Evolutionary conservation across 2,329 filamentous ascomycete genomes (phyloP), one percentile per base, ranked within the genome.

Genomic region (Cadophora sp.): DNA sequence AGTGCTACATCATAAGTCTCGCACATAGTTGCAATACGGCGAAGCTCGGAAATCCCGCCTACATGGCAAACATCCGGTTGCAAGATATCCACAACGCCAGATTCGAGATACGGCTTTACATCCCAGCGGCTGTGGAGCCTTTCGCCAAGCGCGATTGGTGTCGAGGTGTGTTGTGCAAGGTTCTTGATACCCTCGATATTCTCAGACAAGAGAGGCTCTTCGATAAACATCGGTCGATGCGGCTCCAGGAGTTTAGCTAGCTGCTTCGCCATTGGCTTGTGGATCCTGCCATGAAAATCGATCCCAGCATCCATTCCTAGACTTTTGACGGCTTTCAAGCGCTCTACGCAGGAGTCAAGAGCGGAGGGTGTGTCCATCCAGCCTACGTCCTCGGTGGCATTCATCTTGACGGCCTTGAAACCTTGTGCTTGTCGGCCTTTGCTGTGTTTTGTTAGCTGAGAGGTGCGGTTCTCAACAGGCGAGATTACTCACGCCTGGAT

Each of bases 251-350:
- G 82, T 66, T 85, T 84, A 1, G 89, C 89, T 2, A 94, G 83
- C 72, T 94, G 91, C 72, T 91, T 92, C 0, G 91, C 91, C 90
- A 94, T 94, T n/a, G 90, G 89, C 68, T 90, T 90, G 78, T 94
- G 91, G 0, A 93, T 81, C 9, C 91, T 86, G 3, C 91, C 92
- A 75, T 94, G 92, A 77, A 94, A 94, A 73, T 94, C 92, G 30
- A 94, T 83, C 1, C 88, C 92, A 0, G 85, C 91, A 65, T 94
- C 91, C 71, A 94, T 84, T 1, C 91, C 91, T 0, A 92, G 79
- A 0, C 83, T 82, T 75, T 91, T 92, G 11, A 94, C 91, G 0
- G 85, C 82, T 71, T 89, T 88, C 14, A 94, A 80, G 1, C 91
- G 83, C 66, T 91, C 86, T 2, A 93, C 87, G 53, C 86, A 88